Base-by-base conservation (phyloP, 2,329 filamentous ascomycete genomes). In the Trichophyton mentagrophytes region DNA sequence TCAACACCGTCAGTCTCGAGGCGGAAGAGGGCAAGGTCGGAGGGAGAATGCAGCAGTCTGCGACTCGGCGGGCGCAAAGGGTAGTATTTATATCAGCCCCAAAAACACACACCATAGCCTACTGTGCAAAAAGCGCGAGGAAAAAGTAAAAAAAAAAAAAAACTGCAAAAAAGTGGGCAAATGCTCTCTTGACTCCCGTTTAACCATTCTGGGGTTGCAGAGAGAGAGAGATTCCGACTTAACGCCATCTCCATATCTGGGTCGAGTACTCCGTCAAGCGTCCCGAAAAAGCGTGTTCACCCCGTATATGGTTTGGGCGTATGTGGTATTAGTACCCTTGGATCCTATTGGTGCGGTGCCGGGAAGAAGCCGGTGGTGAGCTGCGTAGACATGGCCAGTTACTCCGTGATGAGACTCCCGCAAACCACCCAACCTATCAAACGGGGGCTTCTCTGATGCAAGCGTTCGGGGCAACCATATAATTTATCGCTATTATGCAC, bases 161-260 rank as follows among this genome's bases (percentile, higher is more conserved):
- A 51, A 17, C 9, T 36, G 17, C 8, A 57, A 44, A 57, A 57
- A 57, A 57, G 40, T 57, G 55, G 55, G 40, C 55, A 57, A 57
- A 36, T 36, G 17, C 55, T 20, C 20, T 44, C 17, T 25, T n/a
- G 9, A 8, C 55, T n/a, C 40, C n/a, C 20, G 11, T 40, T 57
- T 57, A 25, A 57, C 40, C 36, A 57, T 57, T 17, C 40, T 40
- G 36, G 40, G 55, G 40, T 57, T 44, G 40, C 55, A 42, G 33
- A 38, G 33, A 38, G 33, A 9, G 33, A 38, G 17, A 57, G 55
- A 25, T 42, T 57, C 55, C 17, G 36, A 25, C 55, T 55, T 55
- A 33, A 55, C 55, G 40, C 55, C 55, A 57, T 57, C 17, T 57
- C 36, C 55, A 57, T 25, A 4, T 27, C 36, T 57, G 55, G 55